Evolutionary conservation across 1,139 yeast species (phyloP).

Genomic region (Sugiyamaella novakii): DNA sequence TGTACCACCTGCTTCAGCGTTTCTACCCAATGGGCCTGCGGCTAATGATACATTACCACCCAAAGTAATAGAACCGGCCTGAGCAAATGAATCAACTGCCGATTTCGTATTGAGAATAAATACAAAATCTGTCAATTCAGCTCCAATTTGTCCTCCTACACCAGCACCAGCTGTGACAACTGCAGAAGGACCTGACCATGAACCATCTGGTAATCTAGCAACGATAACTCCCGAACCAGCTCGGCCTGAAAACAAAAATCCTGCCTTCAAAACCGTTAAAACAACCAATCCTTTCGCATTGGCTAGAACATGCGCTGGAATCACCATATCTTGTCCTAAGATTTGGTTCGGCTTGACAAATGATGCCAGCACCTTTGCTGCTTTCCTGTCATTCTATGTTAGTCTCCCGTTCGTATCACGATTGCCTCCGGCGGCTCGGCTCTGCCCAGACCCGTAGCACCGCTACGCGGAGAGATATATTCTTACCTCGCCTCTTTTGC

Average conservation of each 20-base stretch:
- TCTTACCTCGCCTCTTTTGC: slow-evolving; percentile 77
- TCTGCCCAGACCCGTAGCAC: too few relatives aligned
- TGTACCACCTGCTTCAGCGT: slow-evolving; percentile 97
- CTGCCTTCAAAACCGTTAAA: slow-evolving; percentile 94
- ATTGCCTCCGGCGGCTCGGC: slow-evolving; percentile 11
- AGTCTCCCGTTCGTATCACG: slow-evolving; percentile 1
- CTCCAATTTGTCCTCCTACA: slow-evolving; percentile 97
- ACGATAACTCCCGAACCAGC: slow-evolving; percentile 97
- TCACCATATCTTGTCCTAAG: slow-evolving; percentile 81
- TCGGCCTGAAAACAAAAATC: slow-evolving; percentile 92
- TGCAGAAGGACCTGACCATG: slow-evolving; percentile 98
- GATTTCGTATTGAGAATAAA: slow-evolving; percentile 82
- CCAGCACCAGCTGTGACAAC: slow-evolving; percentile 97
- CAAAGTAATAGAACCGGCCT: slow-evolving; percentile 87
- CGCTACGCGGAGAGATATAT: slow-evolving; percentile 6
- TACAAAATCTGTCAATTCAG: slow-evolving; percentile 94
- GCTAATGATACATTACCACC: slow-evolving; percentile 97
- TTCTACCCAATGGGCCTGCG: slow-evolving; percentile 98
- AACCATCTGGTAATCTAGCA: slow-evolving; percentile 90
- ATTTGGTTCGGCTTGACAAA: slow-evolving; percentile 95
- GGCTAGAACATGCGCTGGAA: slow-evolving; percentile 84
- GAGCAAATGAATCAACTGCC: slow-evolving; percentile 94
- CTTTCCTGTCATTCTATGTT: slow-evolving; percentile 56
- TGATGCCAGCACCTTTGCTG: slow-evolving; percentile 89
- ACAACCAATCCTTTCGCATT: slow-evolving; percentile 93